Percentiles rank a stretch among this genome's conserved stretches.
phyloP scores from a whole-genome alignment of 768 basidiomycete genomes.

The Trametes sanguinea region DNA sequence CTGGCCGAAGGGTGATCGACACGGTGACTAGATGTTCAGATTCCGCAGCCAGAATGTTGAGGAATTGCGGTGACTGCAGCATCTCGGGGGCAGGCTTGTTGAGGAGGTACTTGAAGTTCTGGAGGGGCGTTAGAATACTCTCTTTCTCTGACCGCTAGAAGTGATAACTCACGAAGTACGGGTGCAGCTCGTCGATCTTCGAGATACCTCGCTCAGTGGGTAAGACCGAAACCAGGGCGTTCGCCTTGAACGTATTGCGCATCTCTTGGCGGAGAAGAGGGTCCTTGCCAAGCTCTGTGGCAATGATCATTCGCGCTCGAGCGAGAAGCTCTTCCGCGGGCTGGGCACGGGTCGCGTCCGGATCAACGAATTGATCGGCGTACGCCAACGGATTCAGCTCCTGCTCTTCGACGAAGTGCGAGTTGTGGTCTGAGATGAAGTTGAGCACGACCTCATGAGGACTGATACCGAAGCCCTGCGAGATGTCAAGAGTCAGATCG shows the following conservation, averaged over 20 bases:
- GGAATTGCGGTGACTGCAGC: constrained; percentile 74
- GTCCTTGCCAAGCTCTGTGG: constrained; percentile 91
- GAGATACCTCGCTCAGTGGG: constrained; percentile 86
- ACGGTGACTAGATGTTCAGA: constrained; percentile 84
- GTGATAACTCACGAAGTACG: constrained; percentile 59
- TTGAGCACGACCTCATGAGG: constrained; percentile 86
- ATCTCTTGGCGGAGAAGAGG: constrained; percentile 81
- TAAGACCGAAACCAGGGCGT: constrained; percentile 74
- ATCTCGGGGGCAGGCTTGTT: constrained; percentile 76
- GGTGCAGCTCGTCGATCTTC: constrained; percentile 76
- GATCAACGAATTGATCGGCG: constrained; percentile 85
- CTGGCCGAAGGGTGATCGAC: constrained; percentile 63
- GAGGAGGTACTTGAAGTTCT: constrained; percentile 95
- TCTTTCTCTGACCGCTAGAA: neutral
- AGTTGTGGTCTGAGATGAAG: constrained; percentile 59
- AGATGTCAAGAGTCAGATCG: neutral
- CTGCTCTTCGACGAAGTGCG: constrained; percentile 79
- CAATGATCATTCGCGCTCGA: constrained; percentile 79
- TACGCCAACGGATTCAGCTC: constrained; percentile 75
- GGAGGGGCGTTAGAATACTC: constrained; percentile 2
- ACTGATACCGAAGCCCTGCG: constrained; percentile 81
- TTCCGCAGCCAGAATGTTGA: constrained; percentile 90
- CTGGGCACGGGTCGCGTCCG: constrained; percentile 58
- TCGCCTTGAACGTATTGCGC: constrained; percentile 70
- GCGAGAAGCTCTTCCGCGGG: constrained; percentile 68